Percentiles rank a stretch among this genome's conserved stretches.
Conservation (phyloP, 1,284 basidiomycete species). For the Ustilago lituana region DNA sequence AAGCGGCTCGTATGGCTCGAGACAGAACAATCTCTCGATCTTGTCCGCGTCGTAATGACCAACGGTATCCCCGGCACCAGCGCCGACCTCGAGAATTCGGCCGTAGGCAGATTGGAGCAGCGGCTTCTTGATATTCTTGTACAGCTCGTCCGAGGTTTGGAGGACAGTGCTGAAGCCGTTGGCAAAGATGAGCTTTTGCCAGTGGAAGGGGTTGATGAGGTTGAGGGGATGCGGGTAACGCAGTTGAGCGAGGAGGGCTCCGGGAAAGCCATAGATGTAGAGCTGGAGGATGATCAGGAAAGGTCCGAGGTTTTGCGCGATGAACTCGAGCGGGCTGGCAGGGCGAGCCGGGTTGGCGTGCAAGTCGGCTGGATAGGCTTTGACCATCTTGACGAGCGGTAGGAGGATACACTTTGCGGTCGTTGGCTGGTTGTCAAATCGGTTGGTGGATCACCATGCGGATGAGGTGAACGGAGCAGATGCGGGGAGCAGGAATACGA, state of each 20-base stretch:
- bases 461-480: too few relatives aligned
- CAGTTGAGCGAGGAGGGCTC: constrained; percentile 29
- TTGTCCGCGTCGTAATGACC: constrained; percentile 47
- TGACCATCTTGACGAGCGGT: constrained; percentile 4
- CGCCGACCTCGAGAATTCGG: constrained; percentile 52
- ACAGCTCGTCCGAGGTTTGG: constrained; percentile 15
- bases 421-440: too few relatives aligned
- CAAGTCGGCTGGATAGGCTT: constrained; percentile 19
- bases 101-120: constrained; percentile 42
- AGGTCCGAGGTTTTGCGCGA: constrained; percentile 15
- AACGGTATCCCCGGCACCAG: constrained; percentile 44
- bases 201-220: constrained; percentile 38
- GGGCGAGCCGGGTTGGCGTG: constrained; percentile 27
- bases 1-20: constrained; percentile 51
- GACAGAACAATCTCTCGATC: constrained; percentile 31
- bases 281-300: constrained; percentile 25
- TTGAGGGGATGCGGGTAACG: constrained; percentile 26
- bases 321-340: constrained; percentile 16
- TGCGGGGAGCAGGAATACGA: too few relatives aligned
- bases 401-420: neutral
- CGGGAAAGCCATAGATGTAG: constrained; percentile 28
- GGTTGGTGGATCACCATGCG: too few relatives aligned
- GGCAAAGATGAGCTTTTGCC: constrained; percentile 40
- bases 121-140: constrained; percentile 26
- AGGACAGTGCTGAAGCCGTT: constrained; percentile 34